Evolutionary conservation across 148 eudicot species (phyloP).

Genomic region (Tetragonia tetragonoides): DNA sequence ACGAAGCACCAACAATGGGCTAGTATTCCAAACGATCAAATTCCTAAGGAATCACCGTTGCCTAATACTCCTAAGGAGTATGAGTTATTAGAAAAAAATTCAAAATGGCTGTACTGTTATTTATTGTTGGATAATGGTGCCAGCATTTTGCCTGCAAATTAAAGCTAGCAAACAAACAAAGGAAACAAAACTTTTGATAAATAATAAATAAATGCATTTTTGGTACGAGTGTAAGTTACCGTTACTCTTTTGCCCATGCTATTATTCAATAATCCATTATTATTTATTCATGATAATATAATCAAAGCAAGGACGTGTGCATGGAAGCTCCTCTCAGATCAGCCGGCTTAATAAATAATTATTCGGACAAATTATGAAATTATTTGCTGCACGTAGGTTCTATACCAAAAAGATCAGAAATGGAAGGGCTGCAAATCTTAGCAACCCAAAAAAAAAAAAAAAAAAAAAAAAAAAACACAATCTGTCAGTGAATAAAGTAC

Average conservation of each 20-base stretch:
- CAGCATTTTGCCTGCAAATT: not conserved
- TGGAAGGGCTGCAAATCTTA: not conserved
- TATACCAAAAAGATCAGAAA: not conserved
- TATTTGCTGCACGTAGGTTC: not conserved
- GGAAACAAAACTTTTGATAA: too few relatives aligned
- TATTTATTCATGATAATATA: not conserved
- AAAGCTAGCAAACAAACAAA: slow-evolving; percentile 2
- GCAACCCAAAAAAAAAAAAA: too few relatives aligned
- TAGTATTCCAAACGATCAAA: too few relatives aligned
- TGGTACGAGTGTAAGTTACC: slow-evolving; percentile 7
- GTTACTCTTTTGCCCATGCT: not conserved
- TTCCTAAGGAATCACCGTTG: too few relatives aligned
- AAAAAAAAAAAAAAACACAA: too few relatives aligned
- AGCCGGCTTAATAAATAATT: not conserved
- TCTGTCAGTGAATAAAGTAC: too few relatives aligned
- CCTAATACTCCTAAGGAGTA: too few relatives aligned
- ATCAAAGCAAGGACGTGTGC: not conserved
- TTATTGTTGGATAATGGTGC: not conserved
- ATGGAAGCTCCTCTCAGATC: not conserved
- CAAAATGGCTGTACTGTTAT: not conserved
- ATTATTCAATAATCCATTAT: not conserved
- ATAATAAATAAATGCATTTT: not conserved
- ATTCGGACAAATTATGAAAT: not conserved
- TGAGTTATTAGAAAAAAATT: not conserved
- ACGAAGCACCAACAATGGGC: too few relatives aligned